phyloP scores from a whole-genome alignment of 768 basidiomycete genomes.

The Lactarius deliciosus region DNA sequence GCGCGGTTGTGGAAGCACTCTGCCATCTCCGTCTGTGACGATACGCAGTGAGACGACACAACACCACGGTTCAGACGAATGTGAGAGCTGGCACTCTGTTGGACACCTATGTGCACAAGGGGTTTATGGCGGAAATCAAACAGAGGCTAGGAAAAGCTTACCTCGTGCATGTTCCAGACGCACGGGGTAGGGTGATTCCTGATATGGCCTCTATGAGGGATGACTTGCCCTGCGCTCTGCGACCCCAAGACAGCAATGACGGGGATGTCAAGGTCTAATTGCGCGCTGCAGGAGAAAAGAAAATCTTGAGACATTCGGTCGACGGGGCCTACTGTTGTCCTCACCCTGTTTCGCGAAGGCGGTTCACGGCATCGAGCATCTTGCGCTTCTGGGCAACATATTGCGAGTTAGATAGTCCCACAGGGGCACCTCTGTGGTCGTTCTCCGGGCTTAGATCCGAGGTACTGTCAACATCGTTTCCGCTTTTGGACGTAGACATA shows the following conservation, averaged over 20 bases:
- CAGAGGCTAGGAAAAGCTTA: constrained; percentile 29
- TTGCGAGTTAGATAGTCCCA: constrained; percentile 53
- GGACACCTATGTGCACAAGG: constrained; percentile 35
- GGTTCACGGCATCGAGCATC: constrained; percentile 60
- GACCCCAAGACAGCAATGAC: constrained; percentile 71
- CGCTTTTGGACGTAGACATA: background rate
- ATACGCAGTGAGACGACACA: constrained; percentile 38
- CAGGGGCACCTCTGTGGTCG: constrained; percentile 27
- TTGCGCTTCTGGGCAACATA: constrained; percentile 43
- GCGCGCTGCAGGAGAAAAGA: constrained; percentile 45
- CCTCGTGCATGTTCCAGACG: constrained; percentile 75
- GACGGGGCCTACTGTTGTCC: constrained; percentile 22
- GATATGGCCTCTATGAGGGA: constrained; percentile 78
- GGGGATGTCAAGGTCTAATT: constrained; percentile 68
- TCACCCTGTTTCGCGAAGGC: constrained; percentile 61
- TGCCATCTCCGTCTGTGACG: constrained; percentile 32
- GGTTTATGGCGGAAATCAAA: background rate
- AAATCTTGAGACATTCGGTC: constrained; percentile 12
- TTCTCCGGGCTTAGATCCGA: constrained; percentile 25
- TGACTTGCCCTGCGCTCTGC: constrained; percentile 75
- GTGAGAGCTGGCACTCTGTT: constrained; percentile 39
- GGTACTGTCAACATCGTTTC: background rate
- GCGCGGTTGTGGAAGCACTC: constrained; percentile 37
- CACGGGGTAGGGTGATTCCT: constrained; percentile 67
- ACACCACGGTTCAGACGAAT: constrained; percentile 35